Conservation (phyloP, 2,329 filamentous ascomycete species). For the Mollisia scopiformis region DNA sequence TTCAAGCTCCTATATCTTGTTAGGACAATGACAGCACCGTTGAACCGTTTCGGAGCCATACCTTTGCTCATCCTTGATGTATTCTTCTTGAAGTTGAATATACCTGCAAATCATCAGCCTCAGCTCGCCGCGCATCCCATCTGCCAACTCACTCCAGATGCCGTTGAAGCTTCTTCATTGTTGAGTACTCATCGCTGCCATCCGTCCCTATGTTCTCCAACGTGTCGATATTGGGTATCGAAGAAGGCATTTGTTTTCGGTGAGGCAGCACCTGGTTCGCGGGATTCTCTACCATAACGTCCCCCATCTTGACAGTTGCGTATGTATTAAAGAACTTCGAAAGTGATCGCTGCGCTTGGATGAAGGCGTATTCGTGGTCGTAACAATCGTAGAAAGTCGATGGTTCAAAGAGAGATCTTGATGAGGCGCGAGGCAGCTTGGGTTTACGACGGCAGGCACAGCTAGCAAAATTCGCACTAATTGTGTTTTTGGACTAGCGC, state of each 20-base stretch:
- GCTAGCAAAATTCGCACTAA: constrained; percentile 8
- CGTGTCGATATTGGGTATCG: constrained; percentile 87
- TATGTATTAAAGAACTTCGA: background rate
- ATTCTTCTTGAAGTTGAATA: constrained; percentile 98
- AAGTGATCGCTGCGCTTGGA: background rate
- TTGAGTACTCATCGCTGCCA: constrained; percentile 89
- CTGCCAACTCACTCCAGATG: constrained; percentile 77
- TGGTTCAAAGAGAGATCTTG: constrained; percentile 1
- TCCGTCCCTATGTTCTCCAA: constrained; percentile 83
- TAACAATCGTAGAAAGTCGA: background rate
- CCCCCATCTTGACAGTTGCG: constrained; percentile 65
- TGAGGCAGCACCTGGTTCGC: constrained; percentile 73
- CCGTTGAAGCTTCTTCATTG: constrained; percentile 93
- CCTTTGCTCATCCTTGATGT: constrained; percentile 99
- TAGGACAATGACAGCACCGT: constrained; percentile 12
- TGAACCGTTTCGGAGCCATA: constrained; percentile 39
- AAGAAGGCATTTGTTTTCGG: constrained; percentile 77
- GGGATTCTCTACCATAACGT: constrained; percentile 83
- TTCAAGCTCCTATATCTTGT: constrained; percentile 75
- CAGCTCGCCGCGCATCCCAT: background rate
- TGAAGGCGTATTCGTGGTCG: background rate
- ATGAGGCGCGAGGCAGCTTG: constrained; percentile 19
- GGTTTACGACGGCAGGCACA: constrained; percentile 5
- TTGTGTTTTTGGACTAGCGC: background rate
- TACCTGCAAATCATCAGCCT: constrained; percentile 57